phyloP scores from a whole-genome alignment of 352 stramenopile genomes.

The Blastocystis sp. region DNA sequence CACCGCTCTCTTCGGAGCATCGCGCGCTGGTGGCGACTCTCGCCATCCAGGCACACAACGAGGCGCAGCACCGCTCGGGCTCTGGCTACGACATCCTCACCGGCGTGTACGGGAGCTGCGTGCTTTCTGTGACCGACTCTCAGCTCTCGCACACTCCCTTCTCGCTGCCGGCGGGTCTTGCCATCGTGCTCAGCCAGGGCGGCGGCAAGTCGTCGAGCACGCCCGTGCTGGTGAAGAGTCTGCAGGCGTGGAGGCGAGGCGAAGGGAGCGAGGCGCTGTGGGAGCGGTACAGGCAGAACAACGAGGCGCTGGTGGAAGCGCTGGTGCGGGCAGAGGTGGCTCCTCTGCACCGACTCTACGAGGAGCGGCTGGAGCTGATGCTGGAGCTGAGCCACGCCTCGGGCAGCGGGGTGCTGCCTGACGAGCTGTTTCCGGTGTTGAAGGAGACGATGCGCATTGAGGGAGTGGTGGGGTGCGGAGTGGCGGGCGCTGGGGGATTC shows the following conservation, averaged over 20 bases:
- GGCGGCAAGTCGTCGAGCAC: not conserved
- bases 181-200: not conserved
- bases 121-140: not conserved
- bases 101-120: slow-evolving; percentile 8
- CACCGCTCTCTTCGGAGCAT: not conserved
- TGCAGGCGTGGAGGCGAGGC: not conserved
- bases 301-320: not conserved
- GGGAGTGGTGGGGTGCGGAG: not conserved
- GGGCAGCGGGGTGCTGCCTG: not conserved
- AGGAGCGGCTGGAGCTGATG: slow-evolving; percentile 1
- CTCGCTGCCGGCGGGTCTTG: not conserved
- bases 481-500: slow-evolving; percentile 14
- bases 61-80: not conserved
- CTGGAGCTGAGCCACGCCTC: not conserved
- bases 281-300: not conserved
- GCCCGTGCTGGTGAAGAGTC: not conserved
- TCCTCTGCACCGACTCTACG: not conserved
- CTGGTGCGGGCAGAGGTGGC: too few relatives aligned
- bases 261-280: not conserved
- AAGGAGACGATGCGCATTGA: not conserved
- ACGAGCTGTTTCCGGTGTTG: not conserved
- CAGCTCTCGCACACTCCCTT: not conserved
- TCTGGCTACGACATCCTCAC: slow-evolving; percentile 18
- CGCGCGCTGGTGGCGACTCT: not conserved
- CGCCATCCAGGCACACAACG: not conserved